Evolutionary conservation across 2,329 filamentous ascomycete species (phyloP).

Genomic region (Fusarium mexicanum): DNA sequence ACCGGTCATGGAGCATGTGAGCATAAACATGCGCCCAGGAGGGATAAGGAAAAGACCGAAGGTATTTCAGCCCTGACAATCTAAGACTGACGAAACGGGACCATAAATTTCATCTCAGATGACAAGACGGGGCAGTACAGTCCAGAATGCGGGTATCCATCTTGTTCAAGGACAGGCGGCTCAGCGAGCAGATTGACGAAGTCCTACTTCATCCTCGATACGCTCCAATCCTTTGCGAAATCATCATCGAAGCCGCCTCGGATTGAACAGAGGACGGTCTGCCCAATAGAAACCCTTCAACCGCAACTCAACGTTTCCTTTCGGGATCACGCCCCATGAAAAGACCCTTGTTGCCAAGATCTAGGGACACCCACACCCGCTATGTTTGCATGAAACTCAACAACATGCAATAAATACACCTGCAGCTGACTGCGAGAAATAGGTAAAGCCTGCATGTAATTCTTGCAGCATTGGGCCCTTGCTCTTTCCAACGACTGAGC

Average conservation of each 20-base stretch:
- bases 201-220: slow-evolving; percentile 2
- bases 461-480: background rate
- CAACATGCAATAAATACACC: slow-evolving; percentile 6
- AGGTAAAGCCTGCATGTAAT: background rate
- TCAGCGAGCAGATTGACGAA: slow-evolving; percentile 6
- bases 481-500: slow-evolving; percentile 8
- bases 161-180: slow-evolving; percentile 4
- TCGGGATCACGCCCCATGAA: background rate
- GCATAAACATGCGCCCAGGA: background rate
- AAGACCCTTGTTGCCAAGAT: slow-evolving; percentile 28
- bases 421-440: background rate
- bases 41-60: background rate
- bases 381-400: background rate
- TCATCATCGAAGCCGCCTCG: slow-evolving; percentile 26
- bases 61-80: slow-evolving; percentile 30
- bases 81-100: slow-evolving; percentile 25
- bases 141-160: background rate
- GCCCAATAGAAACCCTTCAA: slow-evolving; percentile 25
- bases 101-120: background rate
- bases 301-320: slow-evolving; percentile 3
- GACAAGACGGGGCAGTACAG: background rate
- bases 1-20: slow-evolving; percentile 3
- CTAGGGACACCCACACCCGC: slow-evolving; percentile 31
- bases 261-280: slow-evolving; percentile 19
- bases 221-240: slow-evolving; percentile 12